Evolutionary conservation across 371 early-diverging fungal genomes (phyloP).

Genomic region (Entomophthora muscae): DNA sequence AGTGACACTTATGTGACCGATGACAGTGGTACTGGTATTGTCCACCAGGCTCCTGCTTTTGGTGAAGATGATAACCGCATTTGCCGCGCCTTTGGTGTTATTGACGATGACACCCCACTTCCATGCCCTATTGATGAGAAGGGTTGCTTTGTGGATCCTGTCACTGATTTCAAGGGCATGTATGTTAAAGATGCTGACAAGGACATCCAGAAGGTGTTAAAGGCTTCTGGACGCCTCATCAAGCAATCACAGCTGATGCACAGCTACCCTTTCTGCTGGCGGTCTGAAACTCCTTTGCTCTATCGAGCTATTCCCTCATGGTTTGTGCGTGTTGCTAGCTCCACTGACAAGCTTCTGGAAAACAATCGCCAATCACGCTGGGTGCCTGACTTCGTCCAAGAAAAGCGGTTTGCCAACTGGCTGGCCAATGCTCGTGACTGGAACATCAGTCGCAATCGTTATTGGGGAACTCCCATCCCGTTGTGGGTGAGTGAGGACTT

Average conservation of each 20-base stretch:
- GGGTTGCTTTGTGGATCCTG: slow-evolving; percentile 73
- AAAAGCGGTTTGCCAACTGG: slow-evolving; percentile 99
- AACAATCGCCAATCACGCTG: slow-evolving; percentile 88
- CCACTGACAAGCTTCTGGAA: slow-evolving; percentile 69
- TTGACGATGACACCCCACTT: slow-evolving; percentile 67
- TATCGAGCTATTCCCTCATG: slow-evolving; percentile 98
- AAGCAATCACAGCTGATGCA: slow-evolving; percentile 78
- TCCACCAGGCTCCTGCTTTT: slow-evolving; percentile 99
- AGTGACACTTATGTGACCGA: slow-evolving; percentile 91
- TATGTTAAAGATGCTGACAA: slow-evolving; percentile 99
- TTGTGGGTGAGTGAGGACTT: slow-evolving; percentile 94
- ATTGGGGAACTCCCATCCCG: slow-evolving; percentile 99
- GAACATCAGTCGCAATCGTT: slow-evolving; percentile 98
- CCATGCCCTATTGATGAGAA: slow-evolving; percentile 95
- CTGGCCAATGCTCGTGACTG: slow-evolving; percentile 97
- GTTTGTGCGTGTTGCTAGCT: slow-evolving; percentile 91
- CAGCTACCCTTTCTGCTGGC: slow-evolving; percentile 93
- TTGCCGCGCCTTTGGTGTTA: slow-evolving; percentile 68
- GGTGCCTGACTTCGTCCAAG: slow-evolving; percentile 97
- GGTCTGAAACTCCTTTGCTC: slow-evolving; percentile 96
- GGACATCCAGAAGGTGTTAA: slow-evolving; percentile 81
- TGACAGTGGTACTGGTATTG: slow-evolving; percentile 98
- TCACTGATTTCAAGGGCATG: slow-evolving; percentile 70
- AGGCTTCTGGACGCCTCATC: slow-evolving; percentile 66
- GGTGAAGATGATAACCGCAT: slow-evolving; percentile 99